Conservation (phyloP, 495 filamentous ascomycete species). For the Pyrenopolyporus hunteri region DNA sequence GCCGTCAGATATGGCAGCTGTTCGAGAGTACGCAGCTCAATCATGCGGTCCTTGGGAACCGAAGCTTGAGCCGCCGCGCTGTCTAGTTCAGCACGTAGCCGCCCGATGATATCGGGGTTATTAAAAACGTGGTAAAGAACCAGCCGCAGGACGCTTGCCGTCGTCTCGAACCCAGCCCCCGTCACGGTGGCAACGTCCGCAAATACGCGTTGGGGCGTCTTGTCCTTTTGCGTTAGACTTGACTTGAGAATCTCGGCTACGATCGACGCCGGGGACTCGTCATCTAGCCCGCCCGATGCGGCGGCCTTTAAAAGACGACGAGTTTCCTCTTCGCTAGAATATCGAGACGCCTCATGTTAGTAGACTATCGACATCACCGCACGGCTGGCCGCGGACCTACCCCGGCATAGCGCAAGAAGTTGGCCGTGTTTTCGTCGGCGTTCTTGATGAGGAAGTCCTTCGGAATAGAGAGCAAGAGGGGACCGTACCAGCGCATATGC, state of each 20-base stretch:
- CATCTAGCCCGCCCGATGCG: conserved; percentile 19
- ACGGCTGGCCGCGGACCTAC: too few relatives aligned
- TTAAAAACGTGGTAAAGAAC: conserved; percentile 37
- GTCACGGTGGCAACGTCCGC: conserved; percentile 38
- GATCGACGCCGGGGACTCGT: conserved; percentile 31
- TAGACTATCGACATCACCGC: too few relatives aligned
- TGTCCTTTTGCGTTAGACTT: conserved; percentile 39
- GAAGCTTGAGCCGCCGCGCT: not conserved
- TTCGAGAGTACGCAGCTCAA: conserved; percentile 30
- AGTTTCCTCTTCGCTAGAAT: conserved; percentile 26
- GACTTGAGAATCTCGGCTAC: conserved; percentile 44
- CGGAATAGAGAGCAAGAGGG: conserved; percentile 36
- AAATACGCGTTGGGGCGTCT: conserved; percentile 33
- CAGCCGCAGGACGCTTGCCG: conserved; percentile 36
- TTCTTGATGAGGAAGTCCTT: conserved; percentile 30
- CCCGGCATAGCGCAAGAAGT: conserved; percentile 36
- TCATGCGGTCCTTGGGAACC: not conserved
- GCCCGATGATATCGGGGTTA: conserved; percentile 30
- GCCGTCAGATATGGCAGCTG: conserved; percentile 46
- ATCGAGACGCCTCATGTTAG: too few relatives aligned
- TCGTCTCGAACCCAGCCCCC: conserved; percentile 43
- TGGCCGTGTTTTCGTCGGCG: conserved; percentile 28
- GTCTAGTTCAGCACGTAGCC: conserved; percentile 36
- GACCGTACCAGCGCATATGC: conserved; percentile 38
- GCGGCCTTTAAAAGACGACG: conserved; percentile 20